Conservation (phyloP, 2,329 filamentous ascomycete genomes). For the Ophiostoma himal-ulmi region DNA sequence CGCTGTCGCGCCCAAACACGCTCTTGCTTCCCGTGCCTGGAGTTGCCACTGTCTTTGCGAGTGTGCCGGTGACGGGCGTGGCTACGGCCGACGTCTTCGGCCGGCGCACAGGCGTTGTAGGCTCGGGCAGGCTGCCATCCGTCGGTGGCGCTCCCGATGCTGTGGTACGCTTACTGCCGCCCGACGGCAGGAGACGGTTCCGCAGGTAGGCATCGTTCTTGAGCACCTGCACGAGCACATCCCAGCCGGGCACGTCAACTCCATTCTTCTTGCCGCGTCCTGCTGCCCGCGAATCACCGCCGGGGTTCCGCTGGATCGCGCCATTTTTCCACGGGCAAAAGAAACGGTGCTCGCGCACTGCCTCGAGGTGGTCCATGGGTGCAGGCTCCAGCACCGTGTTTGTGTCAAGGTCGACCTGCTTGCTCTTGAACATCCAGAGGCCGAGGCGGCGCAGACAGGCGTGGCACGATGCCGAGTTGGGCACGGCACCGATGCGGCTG, state of each 20-base stretch:
- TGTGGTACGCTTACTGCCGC: background rate
- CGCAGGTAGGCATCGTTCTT: constrained; percentile 54
- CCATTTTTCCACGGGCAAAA: constrained; percentile 77
- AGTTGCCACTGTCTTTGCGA: constrained; percentile 1
- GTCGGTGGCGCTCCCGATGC: background rate
- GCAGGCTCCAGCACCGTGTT: constrained; percentile 51
- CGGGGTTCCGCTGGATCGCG: constrained; percentile 51
- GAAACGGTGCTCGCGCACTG: constrained; percentile 67
- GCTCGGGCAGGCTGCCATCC: background rate
- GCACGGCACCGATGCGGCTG: constrained; percentile 51
- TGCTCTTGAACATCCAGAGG: constrained; percentile 88
- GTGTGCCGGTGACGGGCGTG: background rate
- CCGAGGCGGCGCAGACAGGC: constrained; percentile 85
- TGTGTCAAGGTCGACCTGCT: constrained; percentile 52
- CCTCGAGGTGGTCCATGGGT: constrained; percentile 62
- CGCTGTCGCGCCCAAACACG: constrained; percentile 18
- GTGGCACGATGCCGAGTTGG: constrained; percentile 71
- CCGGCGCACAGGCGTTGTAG: constrained; percentile 10
- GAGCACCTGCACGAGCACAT: constrained; percentile 48
- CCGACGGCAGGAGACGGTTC: constrained; percentile 29
- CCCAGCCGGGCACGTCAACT: constrained; percentile 48
- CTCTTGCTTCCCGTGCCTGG: constrained; percentile 21
- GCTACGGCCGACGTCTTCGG: background rate
- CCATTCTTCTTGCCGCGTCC: constrained; percentile 4
- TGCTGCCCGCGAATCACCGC: constrained; percentile 22